These are phyloP conservation scores for Apium graveolens DNA, from an alignment of 129 eudicot genomes.

Conservation along the genomic window DNA sequence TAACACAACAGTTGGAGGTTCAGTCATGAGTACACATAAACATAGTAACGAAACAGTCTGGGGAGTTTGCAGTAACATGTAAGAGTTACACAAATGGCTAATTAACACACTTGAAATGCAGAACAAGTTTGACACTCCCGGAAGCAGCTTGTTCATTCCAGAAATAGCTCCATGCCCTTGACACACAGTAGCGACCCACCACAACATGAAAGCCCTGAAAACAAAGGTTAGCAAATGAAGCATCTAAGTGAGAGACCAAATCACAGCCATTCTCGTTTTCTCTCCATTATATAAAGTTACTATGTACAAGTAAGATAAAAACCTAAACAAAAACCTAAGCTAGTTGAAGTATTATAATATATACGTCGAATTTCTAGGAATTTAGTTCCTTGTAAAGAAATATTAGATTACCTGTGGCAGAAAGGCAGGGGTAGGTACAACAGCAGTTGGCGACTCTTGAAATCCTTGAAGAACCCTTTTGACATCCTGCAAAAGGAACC, in stretches of 20 bases:
- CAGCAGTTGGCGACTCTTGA: not conserved
- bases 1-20: not conserved
- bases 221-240: not conserved
- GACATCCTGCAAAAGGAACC: not conserved
- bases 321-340: not conserved
- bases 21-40: too few relatives aligned
- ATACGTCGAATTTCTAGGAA: not conserved
- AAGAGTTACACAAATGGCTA: not conserved
- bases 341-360: not conserved
- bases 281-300: not conserved
- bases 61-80: not conserved
- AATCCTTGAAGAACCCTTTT: not conserved
- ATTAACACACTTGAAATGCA: not conserved
- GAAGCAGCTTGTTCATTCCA: not conserved
- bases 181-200: not conserved
- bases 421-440: slow-evolving; percentile 1
- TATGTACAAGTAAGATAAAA: not conserved
- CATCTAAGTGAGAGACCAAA: not conserved
- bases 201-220: slow-evolving; percentile 2
- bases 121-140: not conserved
- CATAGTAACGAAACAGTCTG: too few relatives aligned
- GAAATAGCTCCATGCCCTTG: not conserved
- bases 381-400: not conserved
- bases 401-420: not conserved
- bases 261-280: not conserved